Percentiles rank a stretch among this genome's conserved stretches.
These are phyloP conservation scores for Tulasnella sp. DNA, from an alignment of 768 basidiomycete species.

Conservation along the genomic window DNA sequence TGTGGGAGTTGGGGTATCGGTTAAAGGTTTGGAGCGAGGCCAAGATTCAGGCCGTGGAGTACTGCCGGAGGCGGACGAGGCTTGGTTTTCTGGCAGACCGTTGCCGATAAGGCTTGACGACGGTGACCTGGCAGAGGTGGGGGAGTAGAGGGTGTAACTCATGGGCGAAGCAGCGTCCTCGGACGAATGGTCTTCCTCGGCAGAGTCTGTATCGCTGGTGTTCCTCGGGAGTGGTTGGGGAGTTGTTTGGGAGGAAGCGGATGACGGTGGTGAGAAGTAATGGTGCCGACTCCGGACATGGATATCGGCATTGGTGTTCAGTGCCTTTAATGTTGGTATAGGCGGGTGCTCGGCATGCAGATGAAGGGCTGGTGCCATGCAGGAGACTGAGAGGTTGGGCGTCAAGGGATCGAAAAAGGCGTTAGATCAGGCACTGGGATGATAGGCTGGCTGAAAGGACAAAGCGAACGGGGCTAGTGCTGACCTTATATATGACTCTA, in stretches of 20 bases:
- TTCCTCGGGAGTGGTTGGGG: neutral
- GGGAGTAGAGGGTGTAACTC: neutral
- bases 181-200: neutral
- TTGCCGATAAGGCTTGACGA: conserved; percentile 13
- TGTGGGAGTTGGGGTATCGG: neutral
- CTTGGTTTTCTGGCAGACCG: conserved; percentile 1
- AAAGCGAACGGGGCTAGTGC: neutral
- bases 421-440: neutral
- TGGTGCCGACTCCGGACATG: neutral
- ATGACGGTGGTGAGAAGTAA: conserved; percentile 8
- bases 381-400: neutral
- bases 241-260: neutral
- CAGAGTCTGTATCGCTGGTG: conserved; percentile 2
- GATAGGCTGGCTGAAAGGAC: neutral
- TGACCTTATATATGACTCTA: neutral
- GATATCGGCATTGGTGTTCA: neutral
- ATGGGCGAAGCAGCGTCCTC: neutral
- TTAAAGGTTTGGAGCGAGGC: neutral
- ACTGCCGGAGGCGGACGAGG: neutral
- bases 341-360: neutral
- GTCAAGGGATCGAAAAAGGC: conserved; percentile 13
- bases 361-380: conserved; percentile 6
- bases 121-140: neutral
- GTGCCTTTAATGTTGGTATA: neutral
- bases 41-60: neutral